Percentiles rank a stretch among this genome's conserved stretches.
Evolutionary conservation across 192 early-diverging fungal genomes (phyloP).

Genomic region (Backusella macrospora): DNA sequence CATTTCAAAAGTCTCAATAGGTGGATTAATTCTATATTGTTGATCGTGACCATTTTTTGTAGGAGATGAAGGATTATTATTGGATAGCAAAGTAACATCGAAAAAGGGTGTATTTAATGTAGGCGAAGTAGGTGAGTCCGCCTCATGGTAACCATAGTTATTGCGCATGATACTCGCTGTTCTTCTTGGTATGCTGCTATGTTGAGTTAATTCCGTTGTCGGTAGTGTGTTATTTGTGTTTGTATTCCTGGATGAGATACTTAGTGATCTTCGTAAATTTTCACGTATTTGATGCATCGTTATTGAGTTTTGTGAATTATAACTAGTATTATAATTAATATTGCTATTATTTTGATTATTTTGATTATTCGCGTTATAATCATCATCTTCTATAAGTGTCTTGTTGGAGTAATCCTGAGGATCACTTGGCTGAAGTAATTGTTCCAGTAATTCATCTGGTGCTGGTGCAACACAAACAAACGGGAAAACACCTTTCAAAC

Average conservation of each 20-base stretch:
- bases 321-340: not conserved
- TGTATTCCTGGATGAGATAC: slow-evolving; percentile 7
- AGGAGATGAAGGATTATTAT: slow-evolving; percentile 5
- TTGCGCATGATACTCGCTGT: slow-evolving; percentile 24
- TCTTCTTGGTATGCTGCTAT: slow-evolving; percentile 24
- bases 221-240: not conserved
- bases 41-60: not conserved
- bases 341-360: not conserved
- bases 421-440: slow-evolving; percentile 22
- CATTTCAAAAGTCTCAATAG: slow-evolving; percentile 20
- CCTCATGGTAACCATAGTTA: slow-evolving; percentile 18
- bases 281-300: slow-evolving; percentile 24
- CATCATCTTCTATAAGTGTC: slow-evolving; percentile 15
- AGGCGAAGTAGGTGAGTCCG: slow-evolving; percentile 20
- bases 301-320: slow-evolving; percentile 16
- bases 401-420: slow-evolving; percentile 18
- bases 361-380: not conserved
- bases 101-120: slow-evolving; percentile 25
- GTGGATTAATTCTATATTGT: slow-evolving; percentile 4
- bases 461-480: slow-evolving; percentile 68
- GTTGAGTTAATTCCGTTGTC: slow-evolving; percentile 9
- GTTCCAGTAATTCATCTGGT: slow-evolving; percentile 35
- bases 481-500: slow-evolving; percentile 81
- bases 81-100: slow-evolving; percentile 16
- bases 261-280: slow-evolving; percentile 14